phyloP scores from a whole-genome alignment of 2,329 filamentous ascomycete genomes.

The Neonectria faginata region DNA sequence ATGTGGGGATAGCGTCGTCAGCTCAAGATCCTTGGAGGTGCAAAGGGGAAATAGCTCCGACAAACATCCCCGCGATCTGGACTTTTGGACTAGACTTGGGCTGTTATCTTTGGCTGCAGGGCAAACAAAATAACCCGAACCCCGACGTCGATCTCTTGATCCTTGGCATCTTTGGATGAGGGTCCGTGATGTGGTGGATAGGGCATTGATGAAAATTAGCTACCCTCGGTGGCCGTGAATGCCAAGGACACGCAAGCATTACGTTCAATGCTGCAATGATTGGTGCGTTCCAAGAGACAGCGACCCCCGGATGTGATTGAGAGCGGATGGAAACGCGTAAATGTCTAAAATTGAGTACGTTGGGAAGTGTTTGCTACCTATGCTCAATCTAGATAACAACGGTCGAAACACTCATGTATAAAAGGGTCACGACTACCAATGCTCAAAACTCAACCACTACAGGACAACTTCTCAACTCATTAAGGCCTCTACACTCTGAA shows the following conservation, averaged over 20 bases:
- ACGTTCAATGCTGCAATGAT: constrained; percentile 4
- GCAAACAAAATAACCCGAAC: background rate
- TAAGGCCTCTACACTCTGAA: too few relatives aligned
- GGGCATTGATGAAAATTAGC: constrained; percentile 3
- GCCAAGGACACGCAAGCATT: constrained; percentile 7
- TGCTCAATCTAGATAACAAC: too few relatives aligned
- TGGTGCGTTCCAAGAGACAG: constrained; percentile 1
- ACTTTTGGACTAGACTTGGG: background rate
- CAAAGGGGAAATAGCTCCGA: background rate
- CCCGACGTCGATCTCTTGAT: background rate
- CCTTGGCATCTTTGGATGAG: background rate
- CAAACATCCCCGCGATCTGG: background rate
- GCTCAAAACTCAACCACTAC: too few relatives aligned
- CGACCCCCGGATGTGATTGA: too few relatives aligned
- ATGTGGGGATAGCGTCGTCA: too few relatives aligned
- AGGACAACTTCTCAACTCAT: too few relatives aligned
- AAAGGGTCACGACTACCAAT: too few relatives aligned
- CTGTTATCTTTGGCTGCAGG: background rate
- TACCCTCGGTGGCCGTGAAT: constrained; percentile 4
- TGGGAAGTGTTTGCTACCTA: too few relatives aligned
- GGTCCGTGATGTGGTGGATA: background rate
- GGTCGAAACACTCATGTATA: too few relatives aligned
- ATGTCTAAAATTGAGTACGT: too few relatives aligned
- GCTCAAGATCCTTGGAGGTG: too few relatives aligned
- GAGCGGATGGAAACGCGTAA: too few relatives aligned